These are phyloP conservation scores for Colletotrichum australisinense DNA, from an alignment of 2,329 filamentous ascomycete genomes.

Conservation along the genomic window DNA sequence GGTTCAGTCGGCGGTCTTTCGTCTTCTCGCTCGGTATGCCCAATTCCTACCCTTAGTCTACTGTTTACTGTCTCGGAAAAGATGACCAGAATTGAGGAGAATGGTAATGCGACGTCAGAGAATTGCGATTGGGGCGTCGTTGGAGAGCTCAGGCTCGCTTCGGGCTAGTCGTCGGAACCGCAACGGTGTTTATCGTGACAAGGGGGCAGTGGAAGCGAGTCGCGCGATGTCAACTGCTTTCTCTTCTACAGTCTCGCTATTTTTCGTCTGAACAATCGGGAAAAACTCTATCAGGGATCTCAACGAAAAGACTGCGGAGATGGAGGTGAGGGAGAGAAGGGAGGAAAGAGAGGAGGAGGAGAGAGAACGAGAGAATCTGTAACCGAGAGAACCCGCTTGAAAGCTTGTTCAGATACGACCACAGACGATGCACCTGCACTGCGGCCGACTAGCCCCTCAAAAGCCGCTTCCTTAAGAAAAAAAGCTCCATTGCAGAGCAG, in stretches of 20 bases:
- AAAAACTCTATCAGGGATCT: not conserved
- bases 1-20: not conserved
- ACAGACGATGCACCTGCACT: constrained; percentile 7
- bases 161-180: not conserved
- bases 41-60: not conserved
- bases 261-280: not conserved
- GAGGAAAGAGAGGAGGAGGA: not conserved
- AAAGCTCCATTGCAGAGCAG: constrained; percentile 20
- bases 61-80: not conserved
- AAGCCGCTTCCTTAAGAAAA: not conserved
- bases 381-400: constrained; percentile 31
- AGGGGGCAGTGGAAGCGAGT: not conserved
- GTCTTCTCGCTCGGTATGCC: not conserved
- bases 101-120: not conserved
- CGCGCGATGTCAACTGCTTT: constrained; percentile 4
- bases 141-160: constrained; percentile 26
- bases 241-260: not conserved
- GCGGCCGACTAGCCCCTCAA: constrained; percentile 16
- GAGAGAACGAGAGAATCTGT: not conserved
- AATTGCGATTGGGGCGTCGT: not conserved
- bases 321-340: not conserved
- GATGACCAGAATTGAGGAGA: not conserved
- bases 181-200: constrained; percentile 1
- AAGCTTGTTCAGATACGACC: constrained; percentile 31
- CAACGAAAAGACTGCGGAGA: not conserved